Percentiles rank a stretch among this genome's conserved stretches.
These are phyloP conservation scores for Delphinella strobiligena DNA, from an alignment of 2,329 filamentous ascomycete species.

Conservation along the genomic window DNA sequence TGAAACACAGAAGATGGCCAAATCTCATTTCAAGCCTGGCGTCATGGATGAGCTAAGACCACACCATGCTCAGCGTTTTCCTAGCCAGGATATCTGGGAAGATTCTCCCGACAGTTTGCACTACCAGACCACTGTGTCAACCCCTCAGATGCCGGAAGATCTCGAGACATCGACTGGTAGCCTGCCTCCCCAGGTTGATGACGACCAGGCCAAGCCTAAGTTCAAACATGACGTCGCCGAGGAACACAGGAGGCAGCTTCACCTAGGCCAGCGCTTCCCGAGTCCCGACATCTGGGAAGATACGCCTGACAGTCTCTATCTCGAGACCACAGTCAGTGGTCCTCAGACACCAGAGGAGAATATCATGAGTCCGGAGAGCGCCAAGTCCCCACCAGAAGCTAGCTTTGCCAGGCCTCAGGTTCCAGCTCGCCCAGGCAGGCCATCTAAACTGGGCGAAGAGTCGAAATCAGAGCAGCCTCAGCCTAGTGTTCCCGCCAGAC, in stretches of 20 bases:
- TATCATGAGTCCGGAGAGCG: constrained; percentile 17
- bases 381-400: constrained; percentile 7
- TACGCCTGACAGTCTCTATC: constrained; percentile 66
- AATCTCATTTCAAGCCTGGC: constrained; percentile 44
- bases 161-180: no score
- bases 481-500: not conserved
- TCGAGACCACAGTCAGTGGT: constrained; percentile 58
- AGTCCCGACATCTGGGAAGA: constrained; percentile 95
- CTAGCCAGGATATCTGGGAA: constrained; percentile 90
- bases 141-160: constrained; percentile 26
- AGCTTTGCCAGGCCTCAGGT: constrained; percentile 14
- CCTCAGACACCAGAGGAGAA: constrained; percentile 22
- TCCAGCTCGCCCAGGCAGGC: constrained; percentile 18
- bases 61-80: constrained; percentile 59
- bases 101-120: constrained; percentile 76
- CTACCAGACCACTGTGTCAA: constrained; percentile 60
- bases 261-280: constrained; percentile 62
- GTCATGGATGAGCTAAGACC: constrained; percentile 44
- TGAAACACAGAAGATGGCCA: constrained; percentile 45
- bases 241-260: constrained; percentile 44
- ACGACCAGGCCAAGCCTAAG: constrained; percentile 49
- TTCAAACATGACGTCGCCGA: constrained; percentile 42
- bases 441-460: constrained; percentile 19
- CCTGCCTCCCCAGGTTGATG: no score
- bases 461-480: constrained; percentile 13